These are phyloP conservation scores for Dothideomycetes sp. DNA, from an alignment of 2,329 filamentous ascomycete species.

Conservation along the genomic window DNA sequence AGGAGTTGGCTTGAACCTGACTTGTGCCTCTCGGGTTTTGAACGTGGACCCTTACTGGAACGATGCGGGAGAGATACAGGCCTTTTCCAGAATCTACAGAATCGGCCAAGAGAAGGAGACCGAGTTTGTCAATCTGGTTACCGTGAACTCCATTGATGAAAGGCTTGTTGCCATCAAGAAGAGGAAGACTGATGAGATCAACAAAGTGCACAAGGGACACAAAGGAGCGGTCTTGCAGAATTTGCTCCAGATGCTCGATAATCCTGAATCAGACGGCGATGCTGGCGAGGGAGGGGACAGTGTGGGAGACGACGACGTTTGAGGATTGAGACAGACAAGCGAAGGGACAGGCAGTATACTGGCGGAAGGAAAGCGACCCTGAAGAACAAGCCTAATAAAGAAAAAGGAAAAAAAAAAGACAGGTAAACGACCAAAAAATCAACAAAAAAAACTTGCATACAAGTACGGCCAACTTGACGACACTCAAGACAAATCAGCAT, in stretches of 20 bases:
- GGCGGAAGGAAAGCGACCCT: too few species aligned
- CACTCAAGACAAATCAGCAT: too few species aligned
- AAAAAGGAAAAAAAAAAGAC: too few species aligned
- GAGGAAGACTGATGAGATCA: slow-evolving; percentile 41
- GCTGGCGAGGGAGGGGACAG: too few species aligned
- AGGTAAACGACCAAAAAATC: too few species aligned
- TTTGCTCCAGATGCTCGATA: background rate
- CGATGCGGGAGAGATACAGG: slow-evolving; percentile 25
- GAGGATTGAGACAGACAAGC: too few species aligned
- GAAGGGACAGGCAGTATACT: too few species aligned
- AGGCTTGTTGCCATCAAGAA: slow-evolving; percentile 48
- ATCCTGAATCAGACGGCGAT: too few species aligned
- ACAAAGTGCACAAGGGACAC: slow-evolving; percentile 35
- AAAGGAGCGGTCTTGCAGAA: slow-evolving; percentile 5
- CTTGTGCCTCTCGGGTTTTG: slow-evolving; percentile 43
- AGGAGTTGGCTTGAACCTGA: slow-evolving; percentile 51
- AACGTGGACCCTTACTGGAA: slow-evolving; percentile 46
- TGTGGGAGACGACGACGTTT: too few species aligned
- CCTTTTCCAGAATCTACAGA: slow-evolving; percentile 52
- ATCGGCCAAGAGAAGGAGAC: slow-evolving; percentile 56
- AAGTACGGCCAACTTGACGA: too few species aligned
- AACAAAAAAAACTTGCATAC: too few species aligned
- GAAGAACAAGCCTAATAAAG: too few species aligned
- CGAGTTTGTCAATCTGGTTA: slow-evolving; percentile 48
- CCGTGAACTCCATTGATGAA: slow-evolving; percentile 50